phyloP scores from a whole-genome alignment of 805 yeast genomes.

The Cyberlindnera bimundalis region DNA sequence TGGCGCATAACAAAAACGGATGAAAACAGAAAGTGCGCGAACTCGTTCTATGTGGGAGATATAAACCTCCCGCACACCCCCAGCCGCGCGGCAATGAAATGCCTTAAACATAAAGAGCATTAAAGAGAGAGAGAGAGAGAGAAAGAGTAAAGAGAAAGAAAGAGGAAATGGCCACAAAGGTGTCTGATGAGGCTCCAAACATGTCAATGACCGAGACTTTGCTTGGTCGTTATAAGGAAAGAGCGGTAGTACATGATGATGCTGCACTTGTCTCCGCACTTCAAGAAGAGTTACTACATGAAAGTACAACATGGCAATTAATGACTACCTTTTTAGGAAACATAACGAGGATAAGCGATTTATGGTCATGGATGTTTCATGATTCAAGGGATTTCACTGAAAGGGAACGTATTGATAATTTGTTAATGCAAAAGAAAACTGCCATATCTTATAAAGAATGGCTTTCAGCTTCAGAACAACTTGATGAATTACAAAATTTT shows the following conservation, averaged over 20 bases:
- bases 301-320: conserved; percentile 1
- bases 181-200: background rate
- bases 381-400: conserved; percentile 25
- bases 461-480: conserved; percentile 56
- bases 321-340: background rate
- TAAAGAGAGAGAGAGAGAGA: no score
- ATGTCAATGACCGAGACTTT: conserved; percentile 7
- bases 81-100: no score
- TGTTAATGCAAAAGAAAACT: conserved; percentile 42
- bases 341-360: background rate
- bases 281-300: conserved; percentile 1
- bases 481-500: conserved; percentile 64
- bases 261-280: background rate
- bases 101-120: no score
- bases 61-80: no score
- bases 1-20: no score
- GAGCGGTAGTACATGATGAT: conserved; percentile 2
- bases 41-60: no score
- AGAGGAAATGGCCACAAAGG: background rate
- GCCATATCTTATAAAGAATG: conserved; percentile 60
- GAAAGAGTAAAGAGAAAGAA: background rate
- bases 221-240: conserved; percentile 13
- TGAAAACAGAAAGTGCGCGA: no score
- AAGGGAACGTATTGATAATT: conserved; percentile 34
- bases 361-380: conserved; percentile 6